These are phyloP conservation scores for Nothomitra cinnamomea DNA, from an alignment of 2,329 filamentous ascomycete genomes.

Conservation along the genomic window DNA sequence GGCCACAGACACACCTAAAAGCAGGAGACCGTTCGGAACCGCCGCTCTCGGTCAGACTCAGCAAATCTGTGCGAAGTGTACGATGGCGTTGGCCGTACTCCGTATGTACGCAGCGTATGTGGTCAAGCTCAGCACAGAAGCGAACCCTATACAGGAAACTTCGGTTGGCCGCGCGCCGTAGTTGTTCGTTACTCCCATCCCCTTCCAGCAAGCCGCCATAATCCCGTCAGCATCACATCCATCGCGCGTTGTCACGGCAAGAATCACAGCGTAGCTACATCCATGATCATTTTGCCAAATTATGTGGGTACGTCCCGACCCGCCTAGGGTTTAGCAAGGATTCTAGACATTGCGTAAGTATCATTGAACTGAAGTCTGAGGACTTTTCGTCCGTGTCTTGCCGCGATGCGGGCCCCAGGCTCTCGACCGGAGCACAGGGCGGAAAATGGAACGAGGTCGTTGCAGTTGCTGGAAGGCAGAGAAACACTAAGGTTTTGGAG, in stretches of 20 bases:
- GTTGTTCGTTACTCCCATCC: too few relatives aligned
- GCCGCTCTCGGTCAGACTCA: constrained; percentile 1
- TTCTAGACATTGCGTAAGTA: not conserved
- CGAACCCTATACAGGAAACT: not conserved
- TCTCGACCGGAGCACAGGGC: constrained; percentile 3
- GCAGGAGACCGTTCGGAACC: not conserved
- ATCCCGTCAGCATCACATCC: not conserved
- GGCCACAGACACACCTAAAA: not conserved
- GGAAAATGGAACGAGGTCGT: not conserved
- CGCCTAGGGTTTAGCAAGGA: not conserved
- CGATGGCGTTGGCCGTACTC: too few relatives aligned
- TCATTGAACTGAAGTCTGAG: not conserved
- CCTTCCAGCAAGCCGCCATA: not conserved
- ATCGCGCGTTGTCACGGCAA: not conserved
- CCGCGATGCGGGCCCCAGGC: not conserved
- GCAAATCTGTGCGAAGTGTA: not conserved
- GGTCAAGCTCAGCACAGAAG: not conserved
- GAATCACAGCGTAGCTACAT: not conserved
- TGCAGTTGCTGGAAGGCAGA: not conserved
- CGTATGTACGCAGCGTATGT: too few relatives aligned
- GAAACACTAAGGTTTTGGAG: constrained; percentile 1
- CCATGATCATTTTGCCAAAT: not conserved
- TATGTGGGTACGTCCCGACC: not conserved
- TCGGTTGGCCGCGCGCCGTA: not conserved
- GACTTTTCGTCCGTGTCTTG: constrained; percentile 1